These are phyloP conservation scores for Phialocephala sp. DNA, from an alignment of 2,329 filamentous ascomycete genomes.

Conservation along the genomic window DNA sequence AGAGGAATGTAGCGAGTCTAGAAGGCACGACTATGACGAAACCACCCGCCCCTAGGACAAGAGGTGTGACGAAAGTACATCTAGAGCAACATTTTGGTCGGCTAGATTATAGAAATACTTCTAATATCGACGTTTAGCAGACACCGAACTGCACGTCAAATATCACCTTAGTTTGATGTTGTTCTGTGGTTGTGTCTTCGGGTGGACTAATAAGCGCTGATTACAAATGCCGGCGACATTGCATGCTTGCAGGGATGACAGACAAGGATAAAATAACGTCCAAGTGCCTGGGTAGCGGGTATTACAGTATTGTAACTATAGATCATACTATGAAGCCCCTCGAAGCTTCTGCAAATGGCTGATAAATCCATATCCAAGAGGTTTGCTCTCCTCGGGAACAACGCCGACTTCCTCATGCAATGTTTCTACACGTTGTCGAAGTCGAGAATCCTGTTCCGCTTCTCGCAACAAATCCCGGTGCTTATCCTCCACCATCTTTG, in stretches of 20 bases:
- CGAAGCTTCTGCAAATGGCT: conserved; percentile 45
- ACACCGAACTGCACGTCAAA: not conserved
- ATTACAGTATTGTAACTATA: not conserved
- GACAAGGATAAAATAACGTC: not conserved
- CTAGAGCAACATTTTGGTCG: not conserved
- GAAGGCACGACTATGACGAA: conserved; percentile 1
- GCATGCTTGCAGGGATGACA: not conserved
- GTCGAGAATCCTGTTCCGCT: conserved; percentile 38
- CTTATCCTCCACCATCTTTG: conserved; percentile 81
- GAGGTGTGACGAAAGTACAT: not conserved
- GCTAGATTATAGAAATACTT: not conserved
- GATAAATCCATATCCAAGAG: conserved; percentile 44
- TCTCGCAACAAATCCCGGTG: conserved; percentile 43
- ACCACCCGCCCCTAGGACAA: not conserved
- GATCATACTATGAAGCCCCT: conserved; percentile 36
- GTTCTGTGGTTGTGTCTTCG: not conserved
- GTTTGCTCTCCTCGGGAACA: conserved; percentile 32
- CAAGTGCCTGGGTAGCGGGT: not conserved
- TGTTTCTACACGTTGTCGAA: conserved; percentile 36
- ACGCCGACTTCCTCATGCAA: conserved; percentile 33
- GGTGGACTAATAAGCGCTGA: not conserved
- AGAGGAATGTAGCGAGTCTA: conserved; percentile 3
- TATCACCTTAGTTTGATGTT: not conserved
- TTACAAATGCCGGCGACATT: not conserved
- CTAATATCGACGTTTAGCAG: not conserved